Evolutionary conservation across 139 green algal genomes (phyloP).

Genomic region (Closterium sp.): DNA sequence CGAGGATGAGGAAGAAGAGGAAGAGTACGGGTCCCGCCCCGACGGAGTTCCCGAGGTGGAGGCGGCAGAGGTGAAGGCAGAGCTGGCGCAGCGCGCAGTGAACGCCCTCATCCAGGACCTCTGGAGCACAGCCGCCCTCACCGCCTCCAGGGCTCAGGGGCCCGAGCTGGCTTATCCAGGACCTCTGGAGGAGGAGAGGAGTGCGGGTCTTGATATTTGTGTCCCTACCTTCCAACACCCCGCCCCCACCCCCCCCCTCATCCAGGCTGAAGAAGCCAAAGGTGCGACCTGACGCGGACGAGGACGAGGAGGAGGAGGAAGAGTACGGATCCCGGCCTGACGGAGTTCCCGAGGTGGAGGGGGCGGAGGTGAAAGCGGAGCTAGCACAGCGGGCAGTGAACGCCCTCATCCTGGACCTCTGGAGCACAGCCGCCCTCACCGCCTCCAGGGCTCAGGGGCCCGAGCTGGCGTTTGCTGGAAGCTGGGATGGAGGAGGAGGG

Average conservation of each 20-base stretch:
- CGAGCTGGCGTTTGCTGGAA: neutral
- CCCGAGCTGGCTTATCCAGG: neutral
- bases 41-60: slow-evolving; percentile 34
- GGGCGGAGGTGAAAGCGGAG: slow-evolving; percentile 15
- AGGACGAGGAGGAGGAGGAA: slow-evolving; percentile 32
- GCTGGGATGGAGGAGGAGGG: neutral
- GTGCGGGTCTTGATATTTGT: too few species aligned
- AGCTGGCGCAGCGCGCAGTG: slow-evolving; percentile 11
- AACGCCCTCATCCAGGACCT: slow-evolving; percentile 3
- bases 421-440: neutral
- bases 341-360: slow-evolving; percentile 33
- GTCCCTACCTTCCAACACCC: too few species aligned
- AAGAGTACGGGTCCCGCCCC: slow-evolving; percentile 3
- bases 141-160: neutral
- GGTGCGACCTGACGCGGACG: neutral
- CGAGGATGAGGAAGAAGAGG: slow-evolving; percentile 22
- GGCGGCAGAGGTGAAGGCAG: slow-evolving; percentile 11
- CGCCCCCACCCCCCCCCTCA: neutral
- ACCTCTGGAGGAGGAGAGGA: neutral
- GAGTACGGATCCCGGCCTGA: slow-evolving; percentile 12
- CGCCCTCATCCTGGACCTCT: neutral
- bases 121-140: neutral
- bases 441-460: neutral
- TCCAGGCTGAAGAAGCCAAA: neutral
- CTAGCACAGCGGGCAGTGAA: slow-evolving; percentile 10